Evolutionary conservation across 1,139 yeast genomes (phyloP), one percentile per base, ranked within the genome.

Genomic region (Pichia sp.): DNA sequence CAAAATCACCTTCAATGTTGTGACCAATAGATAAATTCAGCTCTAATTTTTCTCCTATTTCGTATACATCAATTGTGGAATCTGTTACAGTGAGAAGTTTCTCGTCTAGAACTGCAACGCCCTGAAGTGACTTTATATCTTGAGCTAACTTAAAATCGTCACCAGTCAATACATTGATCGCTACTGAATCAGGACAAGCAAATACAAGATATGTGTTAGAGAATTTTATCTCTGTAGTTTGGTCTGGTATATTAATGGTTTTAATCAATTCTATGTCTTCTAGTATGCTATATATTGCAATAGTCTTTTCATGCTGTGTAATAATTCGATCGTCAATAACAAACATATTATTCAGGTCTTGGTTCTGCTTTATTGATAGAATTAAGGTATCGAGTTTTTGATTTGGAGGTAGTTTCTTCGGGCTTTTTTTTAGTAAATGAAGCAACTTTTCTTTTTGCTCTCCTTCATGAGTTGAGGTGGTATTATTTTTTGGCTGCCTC

Each of bases 71-170:
- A 17, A 56, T 45, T 7, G 35, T 44, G 7, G 44, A 25, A 17
- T 47, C 49, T 2, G 38, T 36, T 1, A 49, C 47, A 11, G 52
- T 19, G 4, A 54, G 39, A 11, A 52, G 25, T 18, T 44, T 37
- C 23, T 48, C 44, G 14, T 44, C 44, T 12, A 38, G 33, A 18
- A 55, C 28, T 44, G 56, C 60, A 7, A 56, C 33, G 23, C 46
- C 32, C 11, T 30, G 32, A 8, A 30, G 8, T 47, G 10, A 35
- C 39, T 4, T 43, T 31, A 24, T 44, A 47, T 19, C 36, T 18
- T 32, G 7, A 10, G 28, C 18, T 15, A 32, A 19, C 28, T 38
- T 22, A 2, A 28, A 14, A 9, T 34, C 28, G 2, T n/a, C 9
- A 4, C 23, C 12, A 9, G 26, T 22, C 7, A 45, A 30, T 10